Conservation (phyloP, 495 filamentous ascomycete species). For the Aspergillus heteromorphus region DNA sequence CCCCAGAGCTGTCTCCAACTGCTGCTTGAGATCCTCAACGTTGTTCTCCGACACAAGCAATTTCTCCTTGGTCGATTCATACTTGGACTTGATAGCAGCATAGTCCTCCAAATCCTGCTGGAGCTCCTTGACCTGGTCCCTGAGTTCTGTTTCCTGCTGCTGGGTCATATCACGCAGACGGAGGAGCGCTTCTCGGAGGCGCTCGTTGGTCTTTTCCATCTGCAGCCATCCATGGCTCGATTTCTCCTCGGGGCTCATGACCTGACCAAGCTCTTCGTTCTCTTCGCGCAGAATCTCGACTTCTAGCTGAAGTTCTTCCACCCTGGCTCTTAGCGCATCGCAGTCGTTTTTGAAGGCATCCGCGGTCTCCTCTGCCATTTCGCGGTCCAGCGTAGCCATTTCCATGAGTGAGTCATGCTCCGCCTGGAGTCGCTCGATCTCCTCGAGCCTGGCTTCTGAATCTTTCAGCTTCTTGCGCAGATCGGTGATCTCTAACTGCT, state of each 20-base stretch:
- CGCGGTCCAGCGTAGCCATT: constrained; percentile 80
- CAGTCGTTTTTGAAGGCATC: constrained; percentile 76
- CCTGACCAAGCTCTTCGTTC: constrained; percentile 72
- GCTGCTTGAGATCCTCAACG: constrained; percentile 81
- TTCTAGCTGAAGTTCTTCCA: constrained; percentile 84
- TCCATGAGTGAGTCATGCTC: constrained; percentile 83
- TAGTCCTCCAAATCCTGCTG: constrained; percentile 75
- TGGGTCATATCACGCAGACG: constrained; percentile 80
- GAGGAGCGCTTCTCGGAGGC: constrained; percentile 80
- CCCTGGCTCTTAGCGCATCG: constrained; percentile 64
- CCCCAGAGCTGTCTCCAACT: constrained; percentile 80
- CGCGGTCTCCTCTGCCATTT: constrained; percentile 93
- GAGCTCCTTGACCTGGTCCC: constrained; percentile 68
- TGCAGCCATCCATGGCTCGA: constrained; percentile 82
- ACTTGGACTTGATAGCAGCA: constrained; percentile 62
- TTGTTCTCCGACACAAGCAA: constrained; percentile 66
- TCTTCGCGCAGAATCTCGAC: constrained; percentile 83
- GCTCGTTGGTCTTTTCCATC: constrained; percentile 84
- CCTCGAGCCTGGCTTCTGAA: constrained; percentile 58
- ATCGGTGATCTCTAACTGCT: constrained; percentile 73
- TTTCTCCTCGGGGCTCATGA: constrained; percentile 84
- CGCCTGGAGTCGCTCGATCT: constrained; percentile 66
- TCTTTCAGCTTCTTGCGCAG: constrained; percentile 74
- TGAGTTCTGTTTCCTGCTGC: constrained; percentile 75
- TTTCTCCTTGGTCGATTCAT: constrained; percentile 63